phyloP scores from a whole-genome alignment of 768 basidiomycete species.

The Candolleomyces eurysporus region DNA sequence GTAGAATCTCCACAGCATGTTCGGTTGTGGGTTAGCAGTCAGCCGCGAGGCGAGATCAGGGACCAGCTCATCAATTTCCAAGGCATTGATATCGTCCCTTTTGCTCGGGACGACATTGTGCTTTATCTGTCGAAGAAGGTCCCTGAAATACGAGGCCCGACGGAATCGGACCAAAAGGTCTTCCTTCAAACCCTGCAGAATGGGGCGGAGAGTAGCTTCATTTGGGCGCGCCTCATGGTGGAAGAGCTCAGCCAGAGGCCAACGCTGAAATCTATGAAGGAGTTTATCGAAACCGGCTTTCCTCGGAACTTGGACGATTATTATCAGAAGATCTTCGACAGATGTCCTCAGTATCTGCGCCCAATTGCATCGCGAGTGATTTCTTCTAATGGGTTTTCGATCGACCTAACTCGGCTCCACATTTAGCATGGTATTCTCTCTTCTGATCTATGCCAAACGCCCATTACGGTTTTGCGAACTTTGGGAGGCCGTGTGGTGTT shows the following conservation, averaged over 20 bases:
- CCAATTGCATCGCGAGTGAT: conserved; percentile 16
- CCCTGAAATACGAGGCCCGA: background rate
- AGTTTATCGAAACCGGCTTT: conserved; percentile 14
- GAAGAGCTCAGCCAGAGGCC: conserved; percentile 13
- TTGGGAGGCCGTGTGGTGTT: conserved; percentile 20
- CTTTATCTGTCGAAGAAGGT: background rate
- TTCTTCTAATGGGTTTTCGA: background rate
- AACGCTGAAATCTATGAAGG: conserved; percentile 16
- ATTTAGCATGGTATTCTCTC: conserved; percentile 23
- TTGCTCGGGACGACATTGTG: background rate
- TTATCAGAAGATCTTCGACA: conserved; percentile 17
- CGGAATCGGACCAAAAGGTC: conserved; percentile 4
- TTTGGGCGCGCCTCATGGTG: conserved; percentile 27
- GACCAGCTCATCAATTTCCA: conserved; percentile 3
- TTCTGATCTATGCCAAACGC: conserved; percentile 25
- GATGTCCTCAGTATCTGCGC: conserved; percentile 8
- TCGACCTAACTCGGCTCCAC: background rate
- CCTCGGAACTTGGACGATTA: conserved; percentile 15
- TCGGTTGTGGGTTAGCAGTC: conserved; percentile 25
- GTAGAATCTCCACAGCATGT: conserved; percentile 12
- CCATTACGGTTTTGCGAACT: conserved; percentile 25
- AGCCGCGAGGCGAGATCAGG: conserved; percentile 13
- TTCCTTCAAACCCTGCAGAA: conserved; percentile 6
- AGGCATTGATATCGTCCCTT: background rate
- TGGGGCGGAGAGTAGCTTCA: conserved; percentile 25